Evolutionary conservation across 768 basidiomycete species (phyloP).

Genomic region (Podaxis sp.): DNA sequence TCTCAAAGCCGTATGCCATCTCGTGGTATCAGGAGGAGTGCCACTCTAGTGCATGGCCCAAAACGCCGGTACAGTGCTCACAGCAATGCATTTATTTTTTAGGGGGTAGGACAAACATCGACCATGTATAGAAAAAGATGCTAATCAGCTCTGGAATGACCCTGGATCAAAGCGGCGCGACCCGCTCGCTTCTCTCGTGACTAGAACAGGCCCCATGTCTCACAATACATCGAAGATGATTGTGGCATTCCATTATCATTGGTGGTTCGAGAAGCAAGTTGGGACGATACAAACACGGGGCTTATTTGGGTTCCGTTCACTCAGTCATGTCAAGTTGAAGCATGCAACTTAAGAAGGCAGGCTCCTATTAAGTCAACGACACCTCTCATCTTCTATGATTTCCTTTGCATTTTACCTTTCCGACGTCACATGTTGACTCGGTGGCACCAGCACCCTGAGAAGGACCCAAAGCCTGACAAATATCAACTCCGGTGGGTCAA

Average conservation of each 20-base stretch:
- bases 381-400: background rate
- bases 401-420: background rate
- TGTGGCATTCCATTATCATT: background rate
- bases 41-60: background rate
- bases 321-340: background rate
- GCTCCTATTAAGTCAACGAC: background rate
- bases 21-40: background rate
- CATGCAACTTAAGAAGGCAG: background rate
- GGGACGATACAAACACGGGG: background rate
- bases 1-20: background rate
- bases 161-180: background rate
- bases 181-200: background rate
- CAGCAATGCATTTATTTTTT: background rate
- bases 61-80: background rate
- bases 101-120: background rate
- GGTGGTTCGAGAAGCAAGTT: background rate
- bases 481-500: background rate
- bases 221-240: background rate
- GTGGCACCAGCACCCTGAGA: background rate
- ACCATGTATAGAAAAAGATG: background rate
- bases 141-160: background rate
- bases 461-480: background rate
- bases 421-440: background rate
- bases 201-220: background rate
- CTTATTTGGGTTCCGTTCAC: background rate